Evolutionary conservation across 2,329 filamentous ascomycete species (phyloP).

Genomic region (Ascochyta lentis): DNA sequence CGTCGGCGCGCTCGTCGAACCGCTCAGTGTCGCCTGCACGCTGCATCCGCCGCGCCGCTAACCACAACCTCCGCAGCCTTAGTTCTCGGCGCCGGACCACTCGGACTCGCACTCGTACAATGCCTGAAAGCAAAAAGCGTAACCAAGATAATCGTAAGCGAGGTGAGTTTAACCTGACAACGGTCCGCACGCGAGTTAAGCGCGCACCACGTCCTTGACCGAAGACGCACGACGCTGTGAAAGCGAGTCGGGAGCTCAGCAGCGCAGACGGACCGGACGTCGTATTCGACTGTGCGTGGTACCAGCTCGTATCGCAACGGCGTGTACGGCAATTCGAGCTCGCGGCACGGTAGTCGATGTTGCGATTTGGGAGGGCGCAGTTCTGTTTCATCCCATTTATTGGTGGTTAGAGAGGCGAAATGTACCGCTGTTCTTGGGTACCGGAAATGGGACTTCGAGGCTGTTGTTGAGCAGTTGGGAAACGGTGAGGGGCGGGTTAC

Average conservation of each 20-base stretch:
- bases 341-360: conserved; percentile 68
- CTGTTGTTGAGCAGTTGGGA: conserved; percentile 61
- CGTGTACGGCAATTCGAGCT: conserved; percentile 58
- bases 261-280: conserved; percentile 61
- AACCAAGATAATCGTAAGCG: conserved; percentile 63
- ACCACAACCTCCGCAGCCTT: conserved; percentile 57
- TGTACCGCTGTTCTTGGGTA: conserved; percentile 60
- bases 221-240: conserved; percentile 57
- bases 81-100: conserved; percentile 68
- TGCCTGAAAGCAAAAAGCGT: conserved; percentile 63
- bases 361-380: conserved; percentile 67
- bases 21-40: conserved; percentile 70
- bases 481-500: conserved; percentile 32
- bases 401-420: conserved; percentile 61
- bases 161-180: conserved; percentile 60
- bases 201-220: conserved; percentile 62
- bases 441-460: conserved; percentile 61
- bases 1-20: conserved; percentile 66
- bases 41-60: conserved; percentile 59
- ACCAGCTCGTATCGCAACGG: conserved; percentile 51
- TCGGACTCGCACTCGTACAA: conserved; percentile 66
- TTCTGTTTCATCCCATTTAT: conserved; percentile 62
- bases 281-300: conserved; percentile 67
- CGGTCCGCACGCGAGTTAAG: conserved; percentile 62
- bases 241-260: conserved; percentile 56